phyloP scores from a whole-genome alignment of 345 rosid genomes.

The Syzygium aromaticum region DNA sequence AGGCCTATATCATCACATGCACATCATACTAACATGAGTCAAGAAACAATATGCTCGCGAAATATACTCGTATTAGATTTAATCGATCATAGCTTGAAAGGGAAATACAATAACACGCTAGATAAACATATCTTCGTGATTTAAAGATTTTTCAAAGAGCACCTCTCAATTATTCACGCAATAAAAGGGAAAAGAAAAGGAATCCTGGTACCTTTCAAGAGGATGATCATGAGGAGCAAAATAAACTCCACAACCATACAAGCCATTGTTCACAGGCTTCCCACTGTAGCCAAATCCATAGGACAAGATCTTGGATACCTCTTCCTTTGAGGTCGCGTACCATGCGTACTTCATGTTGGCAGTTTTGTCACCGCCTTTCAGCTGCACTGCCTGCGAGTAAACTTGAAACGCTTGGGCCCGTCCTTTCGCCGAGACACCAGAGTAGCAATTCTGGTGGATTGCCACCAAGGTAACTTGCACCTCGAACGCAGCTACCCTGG shows the following conservation, averaged over 20 bases:
- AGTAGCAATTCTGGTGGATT: constrained; percentile 32
- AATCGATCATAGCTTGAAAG: not conserved
- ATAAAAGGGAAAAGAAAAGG: not conserved
- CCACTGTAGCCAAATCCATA: constrained; percentile 46
- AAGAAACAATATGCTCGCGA: not conserved
- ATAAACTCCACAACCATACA: constrained; percentile 55
- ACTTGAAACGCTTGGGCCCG: constrained; percentile 47
- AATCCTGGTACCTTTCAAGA: constrained; percentile 38
- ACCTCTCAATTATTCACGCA: not conserved
- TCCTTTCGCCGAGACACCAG: constrained; percentile 30
- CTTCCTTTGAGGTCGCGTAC: constrained; percentile 42
- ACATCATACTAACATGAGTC: not conserved
- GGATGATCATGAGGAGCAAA: constrained; percentile 53
- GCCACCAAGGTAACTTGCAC: constrained; percentile 25
- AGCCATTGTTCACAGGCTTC: constrained; percentile 21
- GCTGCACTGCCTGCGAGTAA: constrained; percentile 36
- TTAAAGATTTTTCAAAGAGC: not conserved
- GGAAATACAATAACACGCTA: too few species aligned
- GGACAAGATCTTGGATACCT: constrained; percentile 32
- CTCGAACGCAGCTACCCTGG: constrained; percentile 30
- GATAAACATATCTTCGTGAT: not conserved
- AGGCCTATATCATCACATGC: not conserved
- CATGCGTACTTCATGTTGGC: constrained; percentile 61
- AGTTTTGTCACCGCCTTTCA: constrained; percentile 33
- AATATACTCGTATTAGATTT: not conserved